Base-by-base conservation (phyloP, 2,329 filamentous ascomycete species). In the Magnaporthales sp. region DNA sequence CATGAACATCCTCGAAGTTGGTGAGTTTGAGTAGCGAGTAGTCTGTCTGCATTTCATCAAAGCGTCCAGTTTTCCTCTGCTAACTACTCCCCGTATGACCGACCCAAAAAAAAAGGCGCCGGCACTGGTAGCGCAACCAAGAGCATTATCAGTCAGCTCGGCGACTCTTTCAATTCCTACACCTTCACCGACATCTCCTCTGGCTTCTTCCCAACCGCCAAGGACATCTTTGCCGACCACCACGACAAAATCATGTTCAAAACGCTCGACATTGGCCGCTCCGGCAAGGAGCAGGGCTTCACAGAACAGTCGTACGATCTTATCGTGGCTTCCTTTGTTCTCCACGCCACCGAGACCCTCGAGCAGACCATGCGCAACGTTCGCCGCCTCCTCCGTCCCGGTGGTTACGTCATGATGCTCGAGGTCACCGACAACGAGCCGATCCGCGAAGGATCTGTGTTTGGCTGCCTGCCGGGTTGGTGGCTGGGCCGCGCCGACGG, bases 141-240 rank as follows among this genome's bases (percentile, higher is more conserved):
- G 7, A 27, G 19, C 13, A 29, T 68, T 0, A 6, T 66, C 10
- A 38, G 15, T 1, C 10, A 27, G n/a, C 4, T 46, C 15, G 62
- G 62, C 5, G 62, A n/a, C 26, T 4, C 13, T 6, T 63, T 63
- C 30, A 22, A 15, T 4, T 62, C 62, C 24, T 83, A 82, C 68
- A 78, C 76, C 4, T 82, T 75, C 69, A 82, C 81, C 0, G 80
- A 82, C 67, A 76, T 79, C n/a, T 76, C 75, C 2, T 67, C 74
- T 3, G 75, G 74, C 24, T 79, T 78, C 71, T 80, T 82, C 54
- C 75, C 77, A 24, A 68, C 72, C 1, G 77, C 62, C 6, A 3
- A 4, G n/a, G n/a, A 29, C 1, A 24, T 46, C 9, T 64, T 54
- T 64, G 62, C 22, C 13, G n/a, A 6, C 9, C 7, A n/a, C 24